These are phyloP conservation scores for Sanghuangporus weigelae DNA, from an alignment of 1,284 basidiomycete genomes.

Conservation along the genomic window DNA sequence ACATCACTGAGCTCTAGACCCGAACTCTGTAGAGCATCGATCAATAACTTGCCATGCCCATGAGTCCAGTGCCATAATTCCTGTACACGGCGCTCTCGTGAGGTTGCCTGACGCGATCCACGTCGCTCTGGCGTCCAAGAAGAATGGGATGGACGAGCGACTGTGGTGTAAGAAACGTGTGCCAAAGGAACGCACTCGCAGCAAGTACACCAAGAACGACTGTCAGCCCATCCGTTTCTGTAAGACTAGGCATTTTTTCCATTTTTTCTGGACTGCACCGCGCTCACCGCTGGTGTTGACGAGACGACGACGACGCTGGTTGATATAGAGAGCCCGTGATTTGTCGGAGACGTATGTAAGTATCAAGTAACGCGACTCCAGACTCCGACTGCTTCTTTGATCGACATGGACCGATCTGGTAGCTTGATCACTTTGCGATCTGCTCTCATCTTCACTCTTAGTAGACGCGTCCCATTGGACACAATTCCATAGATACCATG, in stretches of 20 bases:
- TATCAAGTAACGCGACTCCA: neutral
- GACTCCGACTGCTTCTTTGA: neutral
- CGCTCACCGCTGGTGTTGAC: neutral
- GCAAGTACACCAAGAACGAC: constrained; percentile 67
- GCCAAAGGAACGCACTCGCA: constrained; percentile 67
- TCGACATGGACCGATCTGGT: neutral
- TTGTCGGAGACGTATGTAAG: neutral
- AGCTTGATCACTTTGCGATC: neutral
- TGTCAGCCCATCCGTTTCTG: constrained; percentile 72
- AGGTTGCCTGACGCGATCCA: constrained; percentile 68
- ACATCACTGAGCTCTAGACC: neutral
- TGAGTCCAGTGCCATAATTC: constrained; percentile 75
- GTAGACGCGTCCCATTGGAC: neutral
- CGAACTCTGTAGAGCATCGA: neutral
- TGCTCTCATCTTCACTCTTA: neutral
- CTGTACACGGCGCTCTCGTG: constrained; percentile 75
- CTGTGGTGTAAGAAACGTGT: constrained; percentile 71
- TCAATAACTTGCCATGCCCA: constrained; percentile 56
- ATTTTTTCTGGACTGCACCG: neutral
- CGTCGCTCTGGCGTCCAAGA: constrained; percentile 77
- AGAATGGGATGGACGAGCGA: constrained; percentile 80
- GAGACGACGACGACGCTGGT: neutral
- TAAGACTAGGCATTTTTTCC: constrained; percentile 36
- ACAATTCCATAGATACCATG: neutral
- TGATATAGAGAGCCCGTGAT: neutral